Percentiles rank a stretch among this genome's conserved stretches.
phyloP scores from a whole-genome alignment of 495 filamentous ascomycete genomes.

The Parathielavia hyrcaniae region DNA sequence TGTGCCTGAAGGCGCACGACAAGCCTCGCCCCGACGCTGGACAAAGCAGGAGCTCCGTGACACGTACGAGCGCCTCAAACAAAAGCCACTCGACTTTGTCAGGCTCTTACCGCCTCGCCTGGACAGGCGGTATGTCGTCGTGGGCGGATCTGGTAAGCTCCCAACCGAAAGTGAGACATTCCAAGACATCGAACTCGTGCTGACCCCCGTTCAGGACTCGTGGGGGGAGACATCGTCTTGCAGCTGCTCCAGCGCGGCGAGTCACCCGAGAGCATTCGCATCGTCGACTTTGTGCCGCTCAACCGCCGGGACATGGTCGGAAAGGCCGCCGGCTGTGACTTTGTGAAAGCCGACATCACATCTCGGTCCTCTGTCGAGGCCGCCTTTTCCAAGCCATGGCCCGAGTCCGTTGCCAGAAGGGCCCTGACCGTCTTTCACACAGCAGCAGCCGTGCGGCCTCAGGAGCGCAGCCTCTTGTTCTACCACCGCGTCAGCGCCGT shows the following conservation, averaged over 20 bases:
- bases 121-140: slow-evolving; percentile 51
- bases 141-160: slow-evolving; percentile 50
- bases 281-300: slow-evolving; percentile 47
- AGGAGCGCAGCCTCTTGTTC: slow-evolving; percentile 43
- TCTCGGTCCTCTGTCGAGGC: slow-evolving; percentile 40
- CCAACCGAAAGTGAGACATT: not conserved
- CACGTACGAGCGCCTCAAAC: slow-evolving; percentile 43
- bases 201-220: slow-evolving; percentile 39
- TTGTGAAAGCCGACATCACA: slow-evolving; percentile 49
- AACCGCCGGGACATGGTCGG: slow-evolving; percentile 35
- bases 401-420: slow-evolving; percentile 35
- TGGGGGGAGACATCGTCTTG: slow-evolving; percentile 51
- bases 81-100: slow-evolving; percentile 42
- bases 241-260: slow-evolving; percentile 52
- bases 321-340: slow-evolving; percentile 39
- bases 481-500: slow-evolving; percentile 44
- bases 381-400: slow-evolving; percentile 50
- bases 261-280: slow-evolving; percentile 47
- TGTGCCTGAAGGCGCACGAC: slow-evolving; percentile 43
- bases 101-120: slow-evolving; percentile 49
- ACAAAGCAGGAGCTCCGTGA: slow-evolving; percentile 43
- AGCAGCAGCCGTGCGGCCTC: slow-evolving; percentile 46
- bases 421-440: slow-evolving; percentile 56
- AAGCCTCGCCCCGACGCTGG: slow-evolving; percentile 48
- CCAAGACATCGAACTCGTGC: not conserved